Percentiles rank a stretch among this genome's conserved stretches.
phyloP scores from a whole-genome alignment of 2,329 filamentous ascomycete species.

The Aspergillus hiratsukae region DNA sequence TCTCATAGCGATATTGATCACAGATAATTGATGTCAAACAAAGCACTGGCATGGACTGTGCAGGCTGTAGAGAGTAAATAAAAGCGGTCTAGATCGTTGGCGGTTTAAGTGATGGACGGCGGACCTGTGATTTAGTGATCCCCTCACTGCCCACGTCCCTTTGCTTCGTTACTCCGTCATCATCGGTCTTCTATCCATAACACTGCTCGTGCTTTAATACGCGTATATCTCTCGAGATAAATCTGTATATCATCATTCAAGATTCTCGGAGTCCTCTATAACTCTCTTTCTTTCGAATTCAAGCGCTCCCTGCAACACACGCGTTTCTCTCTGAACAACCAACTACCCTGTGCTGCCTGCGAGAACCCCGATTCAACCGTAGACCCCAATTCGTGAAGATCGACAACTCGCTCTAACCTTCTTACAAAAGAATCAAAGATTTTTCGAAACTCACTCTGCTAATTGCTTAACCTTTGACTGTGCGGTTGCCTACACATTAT shows the following conservation, averaged over 20 bases:
- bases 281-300: background rate
- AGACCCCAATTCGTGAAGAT: background rate
- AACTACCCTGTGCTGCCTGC: background rate
- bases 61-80: background rate
- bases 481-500: background rate
- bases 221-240: background rate
- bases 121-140: background rate
- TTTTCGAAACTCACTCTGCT: background rate
- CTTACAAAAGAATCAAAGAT: background rate
- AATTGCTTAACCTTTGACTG: background rate
- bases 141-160: background rate
- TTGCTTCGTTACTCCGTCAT: background rate
- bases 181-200: background rate
- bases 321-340: background rate
- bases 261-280: background rate
- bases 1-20: background rate
- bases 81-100: slow-evolving; percentile 1
- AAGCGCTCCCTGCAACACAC: background rate
- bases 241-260: background rate
- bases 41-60: background rate
- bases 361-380: background rate
- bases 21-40: background rate
- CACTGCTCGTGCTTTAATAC: background rate
- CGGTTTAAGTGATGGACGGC: background rate
- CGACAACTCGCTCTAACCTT: background rate